Percentiles rank a stretch among this genome's conserved stretches.
Conservation (phyloP, 1,284 basidiomycete species). For the Ustilago xerochloae region DNA sequence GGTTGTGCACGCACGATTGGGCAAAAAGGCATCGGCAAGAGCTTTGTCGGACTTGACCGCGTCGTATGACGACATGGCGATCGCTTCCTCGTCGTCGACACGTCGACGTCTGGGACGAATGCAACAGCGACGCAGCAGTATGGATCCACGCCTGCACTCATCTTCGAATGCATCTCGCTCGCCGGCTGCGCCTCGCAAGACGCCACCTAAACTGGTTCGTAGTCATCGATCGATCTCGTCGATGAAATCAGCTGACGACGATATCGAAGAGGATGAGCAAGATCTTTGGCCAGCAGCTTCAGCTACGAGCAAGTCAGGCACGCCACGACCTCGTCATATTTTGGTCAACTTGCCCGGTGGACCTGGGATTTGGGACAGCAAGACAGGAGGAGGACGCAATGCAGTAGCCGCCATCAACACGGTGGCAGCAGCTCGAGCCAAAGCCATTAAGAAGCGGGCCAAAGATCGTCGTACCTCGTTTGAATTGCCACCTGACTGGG, state of each 20-base stretch:
- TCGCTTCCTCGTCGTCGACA: slow-evolving; percentile 8
- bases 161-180: slow-evolving; percentile 10
- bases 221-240: slow-evolving; percentile 14
- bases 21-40: slow-evolving; percentile 32
- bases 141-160: slow-evolving; percentile 16
- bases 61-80: slow-evolving; percentile 41
- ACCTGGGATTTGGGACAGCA: slow-evolving; percentile 52
- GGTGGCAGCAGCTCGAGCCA: slow-evolving; percentile 43
- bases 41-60: slow-evolving; percentile 37
- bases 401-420: slow-evolving; percentile 47
- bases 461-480: slow-evolving; percentile 23
- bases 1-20: slow-evolving; percentile 53
- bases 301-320: slow-evolving; percentile 43
- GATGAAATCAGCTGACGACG: slow-evolving; percentile 14
- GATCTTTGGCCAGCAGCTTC: slow-evolving; percentile 45
- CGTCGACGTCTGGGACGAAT: slow-evolving; percentile 5
- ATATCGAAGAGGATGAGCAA: slow-evolving; percentile 22
- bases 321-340: slow-evolving; percentile 48
- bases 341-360: slow-evolving; percentile 48
- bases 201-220: slow-evolving; percentile 36
- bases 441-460: slow-evolving; percentile 47
- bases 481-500: slow-evolving; percentile 38
- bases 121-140: slow-evolving; percentile 16
- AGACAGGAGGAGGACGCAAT: slow-evolving; percentile 45
- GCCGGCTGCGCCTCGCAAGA: slow-evolving; percentile 24